These are phyloP conservation scores for Musa acuminata DNA, from an alignment of 176 grass and related monocot species.

Conservation along the genomic window DNA sequence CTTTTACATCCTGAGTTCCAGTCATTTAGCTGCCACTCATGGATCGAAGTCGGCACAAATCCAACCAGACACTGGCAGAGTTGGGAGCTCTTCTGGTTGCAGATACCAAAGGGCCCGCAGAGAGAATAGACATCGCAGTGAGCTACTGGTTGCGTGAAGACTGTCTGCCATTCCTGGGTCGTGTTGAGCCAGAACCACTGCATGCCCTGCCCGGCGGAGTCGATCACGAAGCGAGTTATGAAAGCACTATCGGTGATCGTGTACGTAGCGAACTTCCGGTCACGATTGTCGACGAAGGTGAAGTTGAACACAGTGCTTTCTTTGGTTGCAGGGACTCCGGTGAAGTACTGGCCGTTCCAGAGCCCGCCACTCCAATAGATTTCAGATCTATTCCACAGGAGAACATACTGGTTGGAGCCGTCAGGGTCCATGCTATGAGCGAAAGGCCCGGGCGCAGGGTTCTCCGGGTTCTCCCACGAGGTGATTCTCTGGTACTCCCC, in stretches of 20 bases:
- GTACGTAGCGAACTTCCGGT: slow-evolving; percentile 19
- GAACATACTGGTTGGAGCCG: slow-evolving; percentile 28
- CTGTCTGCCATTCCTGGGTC: slow-evolving; percentile 31
- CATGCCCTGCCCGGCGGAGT: slow-evolving; percentile 30
- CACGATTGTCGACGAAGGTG: slow-evolving; percentile 27
- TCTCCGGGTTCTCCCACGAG: slow-evolving; percentile 36
- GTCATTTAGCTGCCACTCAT: slow-evolving; percentile 18
- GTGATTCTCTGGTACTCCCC: slow-evolving; percentile 30
- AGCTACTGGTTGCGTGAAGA: slow-evolving; percentile 33
- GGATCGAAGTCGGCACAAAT: slow-evolving; percentile 1
- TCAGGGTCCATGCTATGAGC: slow-evolving; percentile 24
- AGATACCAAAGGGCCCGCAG: slow-evolving; percentile 45
- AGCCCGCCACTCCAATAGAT: slow-evolving; percentile 33
- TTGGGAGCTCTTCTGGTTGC: slow-evolving; percentile 4
- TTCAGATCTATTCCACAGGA: slow-evolving; percentile 34
- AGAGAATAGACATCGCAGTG: slow-evolving; percentile 39
- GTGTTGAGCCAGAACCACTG: slow-evolving; percentile 24
- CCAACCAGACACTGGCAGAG: slow-evolving; percentile 13
- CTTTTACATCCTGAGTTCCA: slow-evolving; percentile 29
- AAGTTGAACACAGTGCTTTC: slow-evolving; percentile 14
- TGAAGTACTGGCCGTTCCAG: slow-evolving; percentile 29
- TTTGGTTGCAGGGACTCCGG: slow-evolving; percentile 17
- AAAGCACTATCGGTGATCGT: slow-evolving; percentile 15
- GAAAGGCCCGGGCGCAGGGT: slow-evolving; percentile 34
- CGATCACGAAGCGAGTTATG: slow-evolving; percentile 32